Base-by-base conservation (phyloP, 1,284 basidiomycete genomes). In the Schizopora paradoxa region DNA sequence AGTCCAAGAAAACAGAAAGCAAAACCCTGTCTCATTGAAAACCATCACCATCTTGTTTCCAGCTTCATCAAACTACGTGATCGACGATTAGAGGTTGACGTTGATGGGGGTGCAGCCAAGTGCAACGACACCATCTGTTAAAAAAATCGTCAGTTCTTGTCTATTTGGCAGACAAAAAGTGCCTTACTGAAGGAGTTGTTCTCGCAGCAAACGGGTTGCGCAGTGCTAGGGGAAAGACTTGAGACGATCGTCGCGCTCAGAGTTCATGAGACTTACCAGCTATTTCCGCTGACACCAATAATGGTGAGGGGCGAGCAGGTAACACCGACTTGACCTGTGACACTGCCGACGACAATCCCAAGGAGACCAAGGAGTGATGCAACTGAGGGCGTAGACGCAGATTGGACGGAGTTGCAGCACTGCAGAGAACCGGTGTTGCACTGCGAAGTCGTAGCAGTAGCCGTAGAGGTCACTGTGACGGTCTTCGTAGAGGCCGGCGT, bases 331-430 rank as follows among this genome's bases (percentile, higher is more conserved):
- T 29, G 29, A 23, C 43, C 29, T 16, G 29, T 27, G 11, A 44
- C 26, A 18, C 28, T 42, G 11, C 41, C 32, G n/a, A 44, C 8
- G n/a, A 48, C 47, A n/a, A 48, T 22, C 6, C 47, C 41, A 11
- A 48, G 14, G n/a, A 23, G 34, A 26, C 40, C 36, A 13, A 49
- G 31, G 2, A 51, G 35, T 2, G 36, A 3, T 14, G 44, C 13
- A 4, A 45, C 21, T 2, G 14, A 21, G n/a, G 41, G 21, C 37
- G 14, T 33, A 8, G 23, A 18, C 3, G 51, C 31, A 6, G 27
- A 21, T 34, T 43, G 39, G 19, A 53, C 44, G 31, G 31, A 31
- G 27, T 37, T 40, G 45, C 51, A 53, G 36, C 51, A 53, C 41
- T 49, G 46, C 0, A 41, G 8, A 23, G 31, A 5, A 19, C 50